These are phyloP conservation scores for Erodium trifolium DNA, from an alignment of 441 rosid species.

Conservation along the genomic window DNA sequence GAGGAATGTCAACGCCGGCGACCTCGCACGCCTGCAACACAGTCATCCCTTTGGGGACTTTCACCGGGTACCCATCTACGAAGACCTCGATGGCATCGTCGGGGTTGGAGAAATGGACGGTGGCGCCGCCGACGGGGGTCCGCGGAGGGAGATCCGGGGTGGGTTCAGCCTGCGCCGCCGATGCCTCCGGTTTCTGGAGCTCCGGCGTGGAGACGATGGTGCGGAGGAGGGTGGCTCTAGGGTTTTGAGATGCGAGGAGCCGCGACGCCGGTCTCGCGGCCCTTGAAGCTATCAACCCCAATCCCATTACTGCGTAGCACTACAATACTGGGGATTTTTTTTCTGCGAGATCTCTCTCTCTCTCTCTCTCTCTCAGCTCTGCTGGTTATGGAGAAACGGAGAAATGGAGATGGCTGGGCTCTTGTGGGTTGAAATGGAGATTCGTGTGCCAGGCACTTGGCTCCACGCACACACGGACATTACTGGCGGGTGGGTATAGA, in stretches of 20 bases:
- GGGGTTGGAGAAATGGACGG: slow-evolving; percentile 63
- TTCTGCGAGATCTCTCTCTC: neutral
- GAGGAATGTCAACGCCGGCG: slow-evolving; percentile 94
- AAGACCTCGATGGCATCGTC: slow-evolving; percentile 92
- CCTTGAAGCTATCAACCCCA: slow-evolving; percentile 69
- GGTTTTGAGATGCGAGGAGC: slow-evolving; percentile 29
- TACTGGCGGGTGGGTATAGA: too few relatives aligned
- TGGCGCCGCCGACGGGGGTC: slow-evolving; percentile 66
- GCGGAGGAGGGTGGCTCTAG: slow-evolving; percentile 36
- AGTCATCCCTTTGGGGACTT: slow-evolving; percentile 89
- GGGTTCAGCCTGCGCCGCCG: slow-evolving; percentile 51
- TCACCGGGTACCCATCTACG: slow-evolving; percentile 82
- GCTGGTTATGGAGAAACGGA: neutral
- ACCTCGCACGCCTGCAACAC: slow-evolving; percentile 95
- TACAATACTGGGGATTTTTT: neutral
- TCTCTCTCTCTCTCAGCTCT: neutral
- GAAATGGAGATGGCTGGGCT: too few relatives aligned
- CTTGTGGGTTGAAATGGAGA: too few relatives aligned
- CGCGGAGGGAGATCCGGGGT: slow-evolving; percentile 30
- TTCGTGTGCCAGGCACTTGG: too few relatives aligned
- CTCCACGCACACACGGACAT: too few relatives aligned
- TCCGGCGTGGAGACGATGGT: slow-evolving; percentile 63
- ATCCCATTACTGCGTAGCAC: slow-evolving; percentile 40
- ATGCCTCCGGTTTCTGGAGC: slow-evolving; percentile 69
- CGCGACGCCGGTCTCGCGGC: slow-evolving; percentile 37